Conservation (phyloP, 192 early-diverging fungal species). For the Chytriomyces hyalinus region DNA sequence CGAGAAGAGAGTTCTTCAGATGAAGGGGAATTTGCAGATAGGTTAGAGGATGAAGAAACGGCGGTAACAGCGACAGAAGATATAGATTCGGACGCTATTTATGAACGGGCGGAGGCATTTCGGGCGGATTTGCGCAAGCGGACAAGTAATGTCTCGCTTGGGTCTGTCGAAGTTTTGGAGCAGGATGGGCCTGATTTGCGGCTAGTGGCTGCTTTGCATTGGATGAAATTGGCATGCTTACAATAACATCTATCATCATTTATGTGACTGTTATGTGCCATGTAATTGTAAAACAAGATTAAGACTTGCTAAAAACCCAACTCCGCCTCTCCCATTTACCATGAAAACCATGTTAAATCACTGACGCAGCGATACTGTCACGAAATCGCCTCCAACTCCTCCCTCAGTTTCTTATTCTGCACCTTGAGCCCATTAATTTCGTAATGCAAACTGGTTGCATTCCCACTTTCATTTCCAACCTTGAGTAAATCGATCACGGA, state of each 20-base stretch:
- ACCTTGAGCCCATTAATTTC: constrained; percentile 68
- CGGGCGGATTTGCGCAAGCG: not conserved
- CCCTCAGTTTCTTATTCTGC: constrained; percentile 60
- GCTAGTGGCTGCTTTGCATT: not conserved
- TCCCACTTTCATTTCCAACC: constrained; percentile 37
- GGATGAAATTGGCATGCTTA: not conserved
- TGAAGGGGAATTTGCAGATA: not conserved
- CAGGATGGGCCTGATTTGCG: not conserved
- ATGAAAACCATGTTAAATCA: no score
- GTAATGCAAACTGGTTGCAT: constrained; percentile 65
- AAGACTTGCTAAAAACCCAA: no score
- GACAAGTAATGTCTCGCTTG: constrained; percentile 15
- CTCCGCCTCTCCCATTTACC: no score
- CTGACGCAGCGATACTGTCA: no score
- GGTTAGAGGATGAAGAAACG: not conserved
- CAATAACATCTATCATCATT: not conserved
- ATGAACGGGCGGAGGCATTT: not conserved
- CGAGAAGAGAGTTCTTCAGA: no score
- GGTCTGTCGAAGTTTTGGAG: constrained; percentile 12
- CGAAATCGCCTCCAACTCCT: constrained; percentile 32
- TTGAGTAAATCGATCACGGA: constrained; percentile 3
- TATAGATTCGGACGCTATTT: not conserved
- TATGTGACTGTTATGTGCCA: no score
- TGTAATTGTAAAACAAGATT: no score
- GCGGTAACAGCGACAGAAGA: no score